A percentile compares a stretch with the other conserved stretches of the same genome.
phyloP scores from a whole-genome alignment of 441 rosid species.

The Dalechampia spathulata region DNA sequence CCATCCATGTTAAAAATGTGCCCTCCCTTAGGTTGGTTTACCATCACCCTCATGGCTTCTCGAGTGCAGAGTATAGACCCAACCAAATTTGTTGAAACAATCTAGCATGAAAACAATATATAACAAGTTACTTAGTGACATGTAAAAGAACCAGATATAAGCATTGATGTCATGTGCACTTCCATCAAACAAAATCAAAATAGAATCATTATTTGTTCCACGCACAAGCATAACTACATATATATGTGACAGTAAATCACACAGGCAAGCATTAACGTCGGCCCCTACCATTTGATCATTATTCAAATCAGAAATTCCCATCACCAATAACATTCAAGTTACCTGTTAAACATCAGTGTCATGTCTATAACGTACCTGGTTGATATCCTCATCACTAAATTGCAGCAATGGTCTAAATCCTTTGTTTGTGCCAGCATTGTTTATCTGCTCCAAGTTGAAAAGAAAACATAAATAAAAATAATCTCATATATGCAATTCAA shows the following conservation, averaged over 20 bases:
- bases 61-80: slow-evolving; percentile 91
- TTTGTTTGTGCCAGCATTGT: slow-evolving; percentile 87
- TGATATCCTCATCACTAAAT: slow-evolving; percentile 76
- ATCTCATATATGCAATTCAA: not conserved
- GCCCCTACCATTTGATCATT: not conserved
- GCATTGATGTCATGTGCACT: not conserved
- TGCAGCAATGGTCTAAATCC: slow-evolving; percentile 84
- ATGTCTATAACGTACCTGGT: slow-evolving; percentile 42
- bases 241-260: too few species aligned
- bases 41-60: slow-evolving; percentile 76
- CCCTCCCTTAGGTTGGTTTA: slow-evolving; percentile 59
- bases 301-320: not conserved
- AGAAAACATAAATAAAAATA: not conserved
- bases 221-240: not conserved
- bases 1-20: slow-evolving; percentile 96
- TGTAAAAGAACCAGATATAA: not conserved
- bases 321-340: not conserved
- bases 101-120: slow-evolving; percentile 30
- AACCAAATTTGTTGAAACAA: slow-evolving; percentile 80
- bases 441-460: slow-evolving; percentile 44
- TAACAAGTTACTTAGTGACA: not conserved
- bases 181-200: not conserved
- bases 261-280: too few species aligned
- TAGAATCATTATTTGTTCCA: not conserved
- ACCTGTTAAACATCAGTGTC: not conserved